Percentiles rank a stretch among this genome's conserved stretches.
These are phyloP conservation scores for Micractinium sp. DNA, from an alignment of 139 green algal genomes.

Conservation along the genomic window DNA sequence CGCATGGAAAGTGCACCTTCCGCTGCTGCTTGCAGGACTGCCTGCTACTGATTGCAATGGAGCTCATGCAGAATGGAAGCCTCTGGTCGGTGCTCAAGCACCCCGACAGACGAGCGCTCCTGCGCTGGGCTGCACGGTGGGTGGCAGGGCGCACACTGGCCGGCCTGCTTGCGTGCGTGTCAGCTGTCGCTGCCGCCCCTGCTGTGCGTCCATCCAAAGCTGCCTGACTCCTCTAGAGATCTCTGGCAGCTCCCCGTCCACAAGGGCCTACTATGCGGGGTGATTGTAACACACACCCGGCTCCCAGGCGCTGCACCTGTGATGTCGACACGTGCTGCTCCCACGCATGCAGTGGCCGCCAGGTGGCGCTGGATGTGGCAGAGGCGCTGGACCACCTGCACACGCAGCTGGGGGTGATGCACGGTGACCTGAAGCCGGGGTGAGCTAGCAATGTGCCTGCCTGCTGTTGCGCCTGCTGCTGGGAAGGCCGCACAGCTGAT, in stretches of 20 bases:
- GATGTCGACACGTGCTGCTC: too few species aligned
- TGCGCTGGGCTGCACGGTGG: neutral
- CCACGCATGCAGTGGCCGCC: neutral
- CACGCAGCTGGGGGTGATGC: neutral
- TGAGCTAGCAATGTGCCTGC: neutral
- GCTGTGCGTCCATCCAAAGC: too few species aligned
- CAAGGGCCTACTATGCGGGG: too few species aligned
- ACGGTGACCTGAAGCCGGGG: neutral
- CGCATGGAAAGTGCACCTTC: too few species aligned
- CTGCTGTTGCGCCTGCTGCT: neutral
- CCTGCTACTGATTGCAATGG: neutral
- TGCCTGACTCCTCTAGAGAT: too few species aligned
- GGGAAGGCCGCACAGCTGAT: too few species aligned
- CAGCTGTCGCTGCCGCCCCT: neutral
- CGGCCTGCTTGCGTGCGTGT: too few species aligned
- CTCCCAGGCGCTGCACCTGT: too few species aligned
- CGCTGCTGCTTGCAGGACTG: neutral
- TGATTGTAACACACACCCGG: too few species aligned
- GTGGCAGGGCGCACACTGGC: too few species aligned
- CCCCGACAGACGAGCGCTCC: neutral
- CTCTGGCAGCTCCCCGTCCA: too few species aligned
- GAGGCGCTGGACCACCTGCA: neutral
- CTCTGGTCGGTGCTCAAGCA: neutral
- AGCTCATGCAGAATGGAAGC: neutral
- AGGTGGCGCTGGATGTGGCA: neutral